Percentiles rank a stretch among this genome's conserved stretches.
Conservation (phyloP, 805 yeast genomes). For the Ogataea ramenticola region DNA sequence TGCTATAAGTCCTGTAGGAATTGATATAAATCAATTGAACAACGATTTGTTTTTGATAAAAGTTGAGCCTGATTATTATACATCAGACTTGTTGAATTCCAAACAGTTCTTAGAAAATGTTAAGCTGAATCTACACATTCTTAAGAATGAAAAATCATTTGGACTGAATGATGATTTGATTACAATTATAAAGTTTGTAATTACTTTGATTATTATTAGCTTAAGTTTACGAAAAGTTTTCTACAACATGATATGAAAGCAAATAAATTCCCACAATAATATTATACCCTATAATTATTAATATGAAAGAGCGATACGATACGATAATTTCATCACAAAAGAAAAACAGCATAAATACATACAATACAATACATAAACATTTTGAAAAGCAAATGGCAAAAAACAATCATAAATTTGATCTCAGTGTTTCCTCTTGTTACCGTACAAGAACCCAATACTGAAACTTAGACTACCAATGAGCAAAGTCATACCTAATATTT, state of each 20-base stretch:
- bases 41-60: background rate
- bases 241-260: background rate
- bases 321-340: too few relatives aligned
- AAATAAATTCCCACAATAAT: too few relatives aligned
- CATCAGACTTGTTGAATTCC: background rate
- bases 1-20: background rate
- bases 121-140: background rate
- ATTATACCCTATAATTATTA: background rate
- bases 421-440: background rate
- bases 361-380: background rate
- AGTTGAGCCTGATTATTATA: conserved; percentile 1
- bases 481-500: background rate
- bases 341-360: background rate
- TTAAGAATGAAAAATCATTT: background rate
- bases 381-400: background rate
- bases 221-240: background rate
- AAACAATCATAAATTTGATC: background rate
- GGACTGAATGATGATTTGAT: background rate
- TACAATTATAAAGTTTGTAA: background rate
- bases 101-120: background rate
- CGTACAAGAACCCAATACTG: background rate
- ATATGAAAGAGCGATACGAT: too few relatives aligned
- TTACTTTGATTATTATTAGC: background rate
- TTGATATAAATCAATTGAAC: background rate
- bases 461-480: background rate